Percentiles rank a stretch among this genome's conserved stretches.
These are phyloP conservation scores for Trichaptum fuscoviolaceum DNA, from an alignment of 768 basidiomycete genomes.

Conservation along the genomic window DNA sequence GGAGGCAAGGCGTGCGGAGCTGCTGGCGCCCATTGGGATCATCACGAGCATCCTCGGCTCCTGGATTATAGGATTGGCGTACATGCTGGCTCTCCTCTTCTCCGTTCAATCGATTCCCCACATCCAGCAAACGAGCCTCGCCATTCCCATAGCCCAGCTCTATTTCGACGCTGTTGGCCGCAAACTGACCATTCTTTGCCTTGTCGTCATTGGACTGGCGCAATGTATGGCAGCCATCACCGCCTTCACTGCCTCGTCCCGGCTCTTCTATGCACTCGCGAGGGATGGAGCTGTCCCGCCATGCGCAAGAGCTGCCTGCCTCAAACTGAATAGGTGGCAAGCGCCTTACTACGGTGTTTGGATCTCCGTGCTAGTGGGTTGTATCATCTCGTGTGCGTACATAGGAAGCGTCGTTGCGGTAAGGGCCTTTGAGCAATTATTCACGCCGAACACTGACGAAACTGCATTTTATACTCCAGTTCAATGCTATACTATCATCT, in stretches of 20 bases:
- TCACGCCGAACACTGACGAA: not conserved
- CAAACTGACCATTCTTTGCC: constrained; percentile 42
- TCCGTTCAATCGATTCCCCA: constrained; percentile 46
- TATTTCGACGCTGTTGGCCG: constrained; percentile 49
- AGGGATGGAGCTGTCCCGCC: constrained; percentile 46
- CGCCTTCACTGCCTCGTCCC: constrained; percentile 53
- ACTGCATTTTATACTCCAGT: constrained; percentile 23
- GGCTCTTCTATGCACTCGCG: constrained; percentile 52
- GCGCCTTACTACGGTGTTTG: constrained; percentile 53
- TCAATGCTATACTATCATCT: constrained; percentile 52
- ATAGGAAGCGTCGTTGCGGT: constrained; percentile 53
- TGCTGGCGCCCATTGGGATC: constrained; percentile 53
- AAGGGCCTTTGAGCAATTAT: constrained; percentile 16
- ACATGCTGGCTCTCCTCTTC: constrained; percentile 56
- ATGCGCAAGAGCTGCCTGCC: constrained; percentile 1
- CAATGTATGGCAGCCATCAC: constrained; percentile 54
- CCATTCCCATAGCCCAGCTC: constrained; percentile 57
- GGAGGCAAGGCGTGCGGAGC: constrained; percentile 49
- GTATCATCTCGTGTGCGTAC: constrained; percentile 52
- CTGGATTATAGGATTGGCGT: constrained; percentile 50
- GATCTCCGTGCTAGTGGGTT: constrained; percentile 47
- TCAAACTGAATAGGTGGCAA: constrained; percentile 47
- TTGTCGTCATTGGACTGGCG: constrained; percentile 42
- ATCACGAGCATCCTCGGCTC: constrained; percentile 53
- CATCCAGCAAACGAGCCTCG: constrained; percentile 44